Conservation (phyloP, 352 stramenopile species). For the Paralagenidium karlingii region DNA sequence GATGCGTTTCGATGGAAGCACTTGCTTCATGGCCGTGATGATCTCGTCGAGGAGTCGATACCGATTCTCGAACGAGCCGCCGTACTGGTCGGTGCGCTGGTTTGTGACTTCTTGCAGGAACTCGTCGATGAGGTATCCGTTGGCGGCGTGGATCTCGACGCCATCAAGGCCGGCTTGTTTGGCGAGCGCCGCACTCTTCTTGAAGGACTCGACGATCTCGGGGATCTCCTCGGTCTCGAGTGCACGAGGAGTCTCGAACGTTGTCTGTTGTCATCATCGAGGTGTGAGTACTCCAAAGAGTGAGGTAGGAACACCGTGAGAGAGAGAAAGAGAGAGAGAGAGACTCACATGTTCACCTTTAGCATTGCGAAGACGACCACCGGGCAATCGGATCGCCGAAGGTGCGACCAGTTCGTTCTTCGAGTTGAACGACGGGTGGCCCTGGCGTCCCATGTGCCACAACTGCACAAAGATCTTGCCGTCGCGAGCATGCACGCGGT, state of each 20-base stretch:
- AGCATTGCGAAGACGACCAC: slow-evolving; percentile 12
- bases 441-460: slow-evolving; percentile 55
- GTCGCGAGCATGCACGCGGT: slow-evolving; percentile 35
- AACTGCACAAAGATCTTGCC: slow-evolving; percentile 55
- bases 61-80: slow-evolving; percentile 48
- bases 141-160: slow-evolving; percentile 65
- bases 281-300: background rate
- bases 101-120: slow-evolving; percentile 51
- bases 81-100: slow-evolving; percentile 46
- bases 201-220: slow-evolving; percentile 1
- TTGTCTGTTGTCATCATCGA: background rate
- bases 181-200: background rate
- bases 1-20: slow-evolving; percentile 2
- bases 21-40: slow-evolving; percentile 16
- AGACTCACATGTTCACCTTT: slow-evolving; percentile 7
- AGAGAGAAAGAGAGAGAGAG: background rate
- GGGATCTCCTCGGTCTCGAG: slow-evolving; percentile 16
- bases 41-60: slow-evolving; percentile 29
- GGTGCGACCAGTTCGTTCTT: slow-evolving; percentile 3
- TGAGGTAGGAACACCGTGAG: background rate
- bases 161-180: slow-evolving; percentile 80
- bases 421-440: slow-evolving; percentile 19
- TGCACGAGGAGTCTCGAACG: slow-evolving; percentile 10
- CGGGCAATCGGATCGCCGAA: slow-evolving; percentile 18
- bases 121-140: slow-evolving; percentile 78